phyloP scores from a whole-genome alignment of 345 rosid species.

The Acer negundo region DNA sequence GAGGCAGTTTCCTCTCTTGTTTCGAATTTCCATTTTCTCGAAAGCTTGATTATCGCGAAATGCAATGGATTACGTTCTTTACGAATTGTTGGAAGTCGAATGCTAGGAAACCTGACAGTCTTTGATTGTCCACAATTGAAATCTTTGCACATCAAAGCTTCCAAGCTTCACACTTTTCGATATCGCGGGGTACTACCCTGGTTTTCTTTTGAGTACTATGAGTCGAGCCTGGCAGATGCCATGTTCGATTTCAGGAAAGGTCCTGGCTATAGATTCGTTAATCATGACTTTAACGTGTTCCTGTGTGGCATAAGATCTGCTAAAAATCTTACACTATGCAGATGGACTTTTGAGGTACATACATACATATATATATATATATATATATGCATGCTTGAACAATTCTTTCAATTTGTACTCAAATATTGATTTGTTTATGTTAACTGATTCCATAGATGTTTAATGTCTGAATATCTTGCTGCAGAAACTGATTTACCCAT shows the following conservation, averaged over 20 bases:
- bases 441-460: neutral
- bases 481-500: constrained; percentile 14
- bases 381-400: no score
- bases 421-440: no score
- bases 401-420: neutral
- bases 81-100: neutral
- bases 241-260: constrained; percentile 20
- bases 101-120: constrained; percentile 4
- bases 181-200: constrained; percentile 12
- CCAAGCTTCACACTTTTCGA: constrained; percentile 2
- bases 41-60: neutral
- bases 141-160: neutral
- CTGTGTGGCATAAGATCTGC: neutral
- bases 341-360: constrained; percentile 16
- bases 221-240: constrained; percentile 1
- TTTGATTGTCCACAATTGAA: constrained; percentile 6
- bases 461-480: neutral
- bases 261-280: neutral
- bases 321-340: constrained; percentile 10
- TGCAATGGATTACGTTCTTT: constrained; percentile 9
- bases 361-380: no score
- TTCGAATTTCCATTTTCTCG: neutral
- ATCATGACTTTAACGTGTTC: neutral
- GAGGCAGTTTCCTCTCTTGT: constrained; percentile 6
- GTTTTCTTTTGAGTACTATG: neutral